phyloP scores from a whole-genome alignment of 306 rosid genomes.

The Prunus campanulata region DNA sequence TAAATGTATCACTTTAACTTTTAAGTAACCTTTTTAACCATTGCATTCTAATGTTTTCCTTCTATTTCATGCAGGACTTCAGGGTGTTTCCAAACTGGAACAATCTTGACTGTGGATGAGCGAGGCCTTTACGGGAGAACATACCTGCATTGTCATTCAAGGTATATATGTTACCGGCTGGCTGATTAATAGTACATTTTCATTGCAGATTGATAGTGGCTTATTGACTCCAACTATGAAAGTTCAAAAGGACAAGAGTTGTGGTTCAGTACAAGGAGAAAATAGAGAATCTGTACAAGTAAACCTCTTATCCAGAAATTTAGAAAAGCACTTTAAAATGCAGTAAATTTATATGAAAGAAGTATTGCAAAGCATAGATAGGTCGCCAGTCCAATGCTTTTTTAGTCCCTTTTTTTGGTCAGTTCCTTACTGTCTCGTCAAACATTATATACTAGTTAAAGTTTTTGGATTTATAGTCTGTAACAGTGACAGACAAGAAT shows the following conservation, averaged over 20 bases:
- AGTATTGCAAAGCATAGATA: not conserved
- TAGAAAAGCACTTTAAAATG: not conserved
- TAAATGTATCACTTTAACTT: too few species aligned
- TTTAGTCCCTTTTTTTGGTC: not conserved
- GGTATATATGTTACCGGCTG: constrained; percentile 3
- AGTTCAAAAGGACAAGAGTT: constrained; percentile 71
- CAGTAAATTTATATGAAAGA: not conserved
- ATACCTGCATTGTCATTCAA: not conserved
- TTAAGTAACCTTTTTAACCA: too few species aligned
- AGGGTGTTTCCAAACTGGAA: constrained; percentile 73
- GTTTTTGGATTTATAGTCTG: not conserved
- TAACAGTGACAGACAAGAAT: not conserved
- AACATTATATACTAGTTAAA: not conserved
- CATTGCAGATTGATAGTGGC: constrained; percentile 73
- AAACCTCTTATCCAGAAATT: not conserved
- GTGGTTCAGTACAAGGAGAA: constrained; percentile 51
- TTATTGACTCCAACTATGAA: constrained; percentile 94
- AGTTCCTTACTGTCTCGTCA: not conserved
- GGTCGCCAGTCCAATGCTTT: not conserved
- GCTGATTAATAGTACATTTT: constrained; percentile 22
- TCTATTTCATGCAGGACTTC: constrained; percentile 60
- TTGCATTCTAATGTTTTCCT: not conserved
- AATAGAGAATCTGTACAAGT: constrained; percentile 70
- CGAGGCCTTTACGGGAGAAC: constrained; percentile 68
- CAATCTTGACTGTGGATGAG: constrained; percentile 67